Conservation (phyloP, 768 basidiomycete genomes). For the Chalciporus chontae region DNA sequence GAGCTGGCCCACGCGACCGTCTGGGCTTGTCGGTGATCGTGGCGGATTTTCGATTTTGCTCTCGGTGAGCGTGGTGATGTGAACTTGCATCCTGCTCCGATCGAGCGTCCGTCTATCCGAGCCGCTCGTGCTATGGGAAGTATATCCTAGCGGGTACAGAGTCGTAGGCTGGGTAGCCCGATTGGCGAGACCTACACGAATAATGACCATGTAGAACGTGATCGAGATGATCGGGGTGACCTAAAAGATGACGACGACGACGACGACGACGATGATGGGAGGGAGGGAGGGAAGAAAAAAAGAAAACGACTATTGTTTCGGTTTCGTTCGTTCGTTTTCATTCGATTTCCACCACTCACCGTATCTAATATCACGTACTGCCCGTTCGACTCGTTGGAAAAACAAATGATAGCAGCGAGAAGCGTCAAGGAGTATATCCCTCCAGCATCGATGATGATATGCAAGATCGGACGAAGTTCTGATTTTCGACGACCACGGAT, state of each 20-base stretch:
- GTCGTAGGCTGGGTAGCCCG: not conserved
- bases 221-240: conserved; percentile 39
- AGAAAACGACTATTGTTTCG: no score
- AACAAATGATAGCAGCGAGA: conserved; percentile 30
- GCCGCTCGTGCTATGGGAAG: not conserved
- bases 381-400: conserved; percentile 24
- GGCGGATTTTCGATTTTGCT: not conserved
- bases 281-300: no score
- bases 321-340: no score
- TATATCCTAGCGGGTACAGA: not conserved
- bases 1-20: not conserved
- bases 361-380: conserved; percentile 36
- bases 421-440: conserved; percentile 36
- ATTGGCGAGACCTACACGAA: conserved; percentile 31
- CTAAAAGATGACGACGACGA: no score
- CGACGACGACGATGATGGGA: no score
- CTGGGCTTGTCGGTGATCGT: no score
- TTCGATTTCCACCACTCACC: no score
- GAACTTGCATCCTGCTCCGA: conserved; percentile 4
- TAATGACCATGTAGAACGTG: conserved; percentile 42
- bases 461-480: conserved; percentile 17
- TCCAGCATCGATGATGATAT: conserved; percentile 36
- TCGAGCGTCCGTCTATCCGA: conserved; percentile 3
- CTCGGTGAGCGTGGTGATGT: conserved; percentile 1
- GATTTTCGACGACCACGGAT: conserved; percentile 10